Evolutionary conservation across 352 stramenopile genomes (phyloP).

Genomic region (Stramenopiles sp.): DNA sequence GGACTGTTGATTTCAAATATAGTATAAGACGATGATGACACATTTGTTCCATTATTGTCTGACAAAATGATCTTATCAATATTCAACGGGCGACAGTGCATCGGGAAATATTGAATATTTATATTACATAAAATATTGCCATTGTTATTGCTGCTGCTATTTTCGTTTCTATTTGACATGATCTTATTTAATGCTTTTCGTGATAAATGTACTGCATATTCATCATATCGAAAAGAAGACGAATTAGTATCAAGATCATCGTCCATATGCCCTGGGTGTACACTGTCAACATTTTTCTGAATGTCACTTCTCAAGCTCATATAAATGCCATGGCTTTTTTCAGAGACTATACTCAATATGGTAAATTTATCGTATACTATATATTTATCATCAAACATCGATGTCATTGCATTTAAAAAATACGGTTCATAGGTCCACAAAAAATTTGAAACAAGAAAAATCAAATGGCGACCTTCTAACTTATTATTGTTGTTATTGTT

Average conservation of each 20-base stretch:
- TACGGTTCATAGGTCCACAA: not conserved
- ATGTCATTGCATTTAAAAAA: not conserved
- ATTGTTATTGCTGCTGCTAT: not conserved
- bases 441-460: not conserved
- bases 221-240: not conserved
- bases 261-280: too few relatives aligned
- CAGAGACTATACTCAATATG: not conserved
- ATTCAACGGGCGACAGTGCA: not conserved
- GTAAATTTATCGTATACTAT: not conserved
- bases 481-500: not conserved
- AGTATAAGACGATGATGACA: too few relatives aligned
- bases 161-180: not conserved
- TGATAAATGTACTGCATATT: not conserved
- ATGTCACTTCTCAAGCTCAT: not conserved
- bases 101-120: not conserved
- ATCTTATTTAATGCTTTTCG: not conserved
- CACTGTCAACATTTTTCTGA: not conserved
- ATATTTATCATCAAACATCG: not conserved
- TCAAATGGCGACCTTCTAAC: not conserved
- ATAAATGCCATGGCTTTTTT: not conserved
- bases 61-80: not conserved
- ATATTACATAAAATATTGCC: not conserved
- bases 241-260: not conserved
- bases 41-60: not conserved
- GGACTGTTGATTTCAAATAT: not conserved